Conservation (phyloP, 352 stramenopile genomes). For the Phytopythium delawarense region DNA sequence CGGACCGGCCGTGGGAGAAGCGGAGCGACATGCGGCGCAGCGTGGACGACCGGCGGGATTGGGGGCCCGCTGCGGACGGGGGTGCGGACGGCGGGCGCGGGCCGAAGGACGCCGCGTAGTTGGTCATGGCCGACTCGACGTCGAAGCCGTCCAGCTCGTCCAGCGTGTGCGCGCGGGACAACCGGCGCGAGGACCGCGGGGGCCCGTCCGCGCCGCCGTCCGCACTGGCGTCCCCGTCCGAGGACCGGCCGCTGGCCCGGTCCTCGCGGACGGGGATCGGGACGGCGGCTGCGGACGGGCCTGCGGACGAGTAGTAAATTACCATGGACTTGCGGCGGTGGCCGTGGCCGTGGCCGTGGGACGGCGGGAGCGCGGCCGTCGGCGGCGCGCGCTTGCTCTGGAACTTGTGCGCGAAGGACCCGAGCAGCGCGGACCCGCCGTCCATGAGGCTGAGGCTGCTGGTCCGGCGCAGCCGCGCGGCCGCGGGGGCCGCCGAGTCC, state of each 20-base stretch:
- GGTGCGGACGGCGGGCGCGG: slow-evolving; percentile 2
- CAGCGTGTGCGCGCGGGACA: slow-evolving; percentile 8
- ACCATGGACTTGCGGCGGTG: slow-evolving; percentile 29
- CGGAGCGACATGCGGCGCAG: slow-evolving; percentile 28
- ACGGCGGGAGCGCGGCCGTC: slow-evolving; percentile 12
- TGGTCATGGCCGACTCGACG: slow-evolving; percentile 17
- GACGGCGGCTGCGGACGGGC: background rate
- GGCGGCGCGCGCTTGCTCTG: slow-evolving; percentile 13
- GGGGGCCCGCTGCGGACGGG: slow-evolving; percentile 6
- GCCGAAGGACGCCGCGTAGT: slow-evolving; percentile 25
- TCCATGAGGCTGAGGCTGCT: slow-evolving; percentile 17
- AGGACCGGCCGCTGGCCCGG: background rate
- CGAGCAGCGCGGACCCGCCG: background rate
- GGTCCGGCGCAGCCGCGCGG: slow-evolving; percentile 13
- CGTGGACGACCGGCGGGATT: slow-evolving; percentile 17
- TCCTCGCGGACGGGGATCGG: background rate
- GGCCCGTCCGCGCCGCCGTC: background rate
- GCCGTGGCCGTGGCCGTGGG: slow-evolving; percentile 14
- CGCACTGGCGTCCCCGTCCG: background rate
- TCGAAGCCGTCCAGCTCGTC: slow-evolving; percentile 14
- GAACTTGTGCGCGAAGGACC: slow-evolving; percentile 18
- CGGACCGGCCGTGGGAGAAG: slow-evolving; percentile 8
- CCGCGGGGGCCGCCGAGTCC: background rate
- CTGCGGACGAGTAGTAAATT: slow-evolving; percentile 26
- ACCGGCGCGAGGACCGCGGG: background rate